phyloP scores from a whole-genome alignment of 2,329 filamentous ascomycete species.

The Akanthomyces dipterigenus region DNA sequence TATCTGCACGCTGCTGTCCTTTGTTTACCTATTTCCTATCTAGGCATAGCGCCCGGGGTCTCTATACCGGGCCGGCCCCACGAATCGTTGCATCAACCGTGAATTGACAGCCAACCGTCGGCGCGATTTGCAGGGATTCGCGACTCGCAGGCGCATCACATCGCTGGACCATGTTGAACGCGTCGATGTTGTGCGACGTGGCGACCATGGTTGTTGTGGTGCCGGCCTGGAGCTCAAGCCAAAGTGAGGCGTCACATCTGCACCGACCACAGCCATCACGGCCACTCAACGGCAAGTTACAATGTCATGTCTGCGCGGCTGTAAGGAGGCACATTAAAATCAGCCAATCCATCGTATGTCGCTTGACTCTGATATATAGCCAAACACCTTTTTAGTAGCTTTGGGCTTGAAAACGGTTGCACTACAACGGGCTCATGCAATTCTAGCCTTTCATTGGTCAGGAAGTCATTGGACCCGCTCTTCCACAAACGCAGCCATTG shows the following conservation, averaged over 20 bases:
- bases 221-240: not conserved
- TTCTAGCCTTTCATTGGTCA: not conserved
- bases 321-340: not conserved
- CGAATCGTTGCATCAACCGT: constrained; percentile 20
- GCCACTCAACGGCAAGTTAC: not conserved
- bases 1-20: constrained; percentile 11
- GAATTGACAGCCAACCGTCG: constrained; percentile 22
- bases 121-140: constrained; percentile 1
- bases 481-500: not conserved
- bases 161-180: too few relatives aligned
- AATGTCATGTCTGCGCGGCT: not conserved
- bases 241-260: not conserved
- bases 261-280: not conserved
- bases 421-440: not conserved
- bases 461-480: not conserved
- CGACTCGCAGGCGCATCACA: not conserved
- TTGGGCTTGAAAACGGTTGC: not conserved
- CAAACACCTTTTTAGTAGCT: not conserved
- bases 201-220: constrained; percentile 1
- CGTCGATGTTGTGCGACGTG: not conserved
- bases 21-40: constrained; percentile 43
- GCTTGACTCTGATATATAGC: too few relatives aligned
- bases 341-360: too few relatives aligned
- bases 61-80: constrained; percentile 14
- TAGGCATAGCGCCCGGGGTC: constrained; percentile 25